These are phyloP conservation scores for Forsythia viridissima DNA, from an alignment of 257 asterid genomes.

Conservation along the genomic window DNA sequence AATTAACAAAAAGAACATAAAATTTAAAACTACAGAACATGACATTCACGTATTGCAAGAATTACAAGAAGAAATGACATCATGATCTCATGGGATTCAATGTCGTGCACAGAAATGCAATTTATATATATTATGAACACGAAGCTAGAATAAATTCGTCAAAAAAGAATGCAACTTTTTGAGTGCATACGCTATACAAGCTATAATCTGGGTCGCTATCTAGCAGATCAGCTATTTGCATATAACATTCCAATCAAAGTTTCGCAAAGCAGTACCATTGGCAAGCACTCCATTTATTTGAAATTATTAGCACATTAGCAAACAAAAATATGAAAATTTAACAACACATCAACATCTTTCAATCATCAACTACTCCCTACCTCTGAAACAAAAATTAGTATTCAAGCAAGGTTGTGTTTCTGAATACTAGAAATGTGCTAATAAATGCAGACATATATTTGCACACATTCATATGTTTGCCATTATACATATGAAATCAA, in stretches of 20 bases:
- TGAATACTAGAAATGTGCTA: not conserved
- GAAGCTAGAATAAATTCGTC: not conserved
- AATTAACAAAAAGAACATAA: not conserved
- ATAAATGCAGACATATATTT: not conserved
- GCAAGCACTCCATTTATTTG: not conserved
- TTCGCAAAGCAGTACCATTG: not conserved
- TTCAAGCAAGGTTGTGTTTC: not conserved
- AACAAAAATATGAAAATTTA: not conserved
- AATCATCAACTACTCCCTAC: not conserved
- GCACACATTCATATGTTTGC: conserved; percentile 2
- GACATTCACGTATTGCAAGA: not conserved
- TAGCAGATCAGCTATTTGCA: not conserved
- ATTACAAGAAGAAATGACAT: not conserved
- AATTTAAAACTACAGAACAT: not conserved
- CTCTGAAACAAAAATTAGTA: not conserved
- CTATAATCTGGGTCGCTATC: not conserved
- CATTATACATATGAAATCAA: not conserved
- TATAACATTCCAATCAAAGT: not conserved
- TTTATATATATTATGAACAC: not conserved
- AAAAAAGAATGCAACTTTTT: not conserved
- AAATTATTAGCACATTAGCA: not conserved
- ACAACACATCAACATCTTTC: not conserved
- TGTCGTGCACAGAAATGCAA: not conserved
- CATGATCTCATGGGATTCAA: not conserved
- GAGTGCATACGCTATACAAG: not conserved